Evolutionary conservation across 164 flowering plant genomes (phyloP), one percentile per base, ranked within the genome.

Genomic region (Buxus sempervirens): DNA sequence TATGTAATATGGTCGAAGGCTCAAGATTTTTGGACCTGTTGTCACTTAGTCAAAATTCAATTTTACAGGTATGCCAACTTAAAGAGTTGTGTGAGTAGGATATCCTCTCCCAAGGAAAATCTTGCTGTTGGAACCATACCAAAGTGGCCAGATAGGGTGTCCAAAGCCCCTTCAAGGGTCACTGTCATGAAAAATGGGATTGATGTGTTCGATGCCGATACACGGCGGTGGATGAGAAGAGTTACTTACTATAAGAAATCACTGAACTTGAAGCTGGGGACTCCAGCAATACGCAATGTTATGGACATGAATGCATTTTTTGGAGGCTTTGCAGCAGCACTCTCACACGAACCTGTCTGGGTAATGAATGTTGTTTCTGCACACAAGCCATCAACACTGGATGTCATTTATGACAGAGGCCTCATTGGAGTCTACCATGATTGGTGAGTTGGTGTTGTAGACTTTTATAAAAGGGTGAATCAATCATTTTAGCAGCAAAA

Each of bases 301-400:
- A 96, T 96, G 99, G 99, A 96, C 72, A 88, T 93, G 99, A 93
- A 91, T 84, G 97, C 99, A 61, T 86, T 93, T 72, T 88, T 88
- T 76, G 98, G 99, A 57, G 96, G 98, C 56, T 96, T 96, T 83
- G 97, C 99, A 48, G 98, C 98, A 26, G 88, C 96, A 20, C 73
- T 96, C 26, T 20, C 66, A 42, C 79, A 90, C 59, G 95, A 96
- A 77, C 96, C 96, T 71, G 90, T 93, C 49, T 96, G 99, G 99
- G 99, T 96, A 41, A 96, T 93, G 98, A 96, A 96, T 72, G 95
- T 90, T 63, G 91, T 93, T 80, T 98, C 99, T 68, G 79, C 93
- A 71, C 82, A 80, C 68, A 90, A 84, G 73, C 79, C 85, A 18
- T 84, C 83, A 58, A 93, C 99, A 54, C 86, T 96, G 49, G 87